These are phyloP conservation scores for Globisporangium echinulatum DNA, from an alignment of 352 stramenopile genomes.

Conservation along the genomic window DNA sequence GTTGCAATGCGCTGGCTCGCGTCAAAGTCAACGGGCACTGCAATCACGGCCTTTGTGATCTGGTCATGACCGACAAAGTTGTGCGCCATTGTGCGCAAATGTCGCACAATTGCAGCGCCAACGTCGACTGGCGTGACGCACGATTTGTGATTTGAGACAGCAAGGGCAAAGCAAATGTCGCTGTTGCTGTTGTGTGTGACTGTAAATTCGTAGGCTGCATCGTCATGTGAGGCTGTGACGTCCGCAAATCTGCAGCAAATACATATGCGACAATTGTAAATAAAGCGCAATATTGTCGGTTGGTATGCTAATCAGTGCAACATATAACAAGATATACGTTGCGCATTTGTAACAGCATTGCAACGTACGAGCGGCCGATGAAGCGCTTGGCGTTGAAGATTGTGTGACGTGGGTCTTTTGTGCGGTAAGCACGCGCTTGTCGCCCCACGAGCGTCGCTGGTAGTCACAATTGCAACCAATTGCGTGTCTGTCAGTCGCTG, in stretches of 20 bases:
- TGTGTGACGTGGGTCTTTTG: slow-evolving; percentile 47
- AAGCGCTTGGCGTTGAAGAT: slow-evolving; percentile 79
- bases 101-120: slow-evolving; percentile 31
- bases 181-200: slow-evolving; percentile 13
- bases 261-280: background rate
- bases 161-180: slow-evolving; percentile 41
- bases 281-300: background rate
- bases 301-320: too few relatives aligned
- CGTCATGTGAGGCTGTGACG: slow-evolving; percentile 15
- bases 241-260: slow-evolving; percentile 22
- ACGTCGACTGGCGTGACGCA: slow-evolving; percentile 46
- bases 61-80: slow-evolving; percentile 59
- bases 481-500: background rate
- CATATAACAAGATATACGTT: too few relatives aligned
- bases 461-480: background rate
- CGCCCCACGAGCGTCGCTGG: slow-evolving; percentile 43
- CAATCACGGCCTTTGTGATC: slow-evolving; percentile 83
- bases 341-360: too few relatives aligned
- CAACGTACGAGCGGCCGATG: slow-evolving; percentile 33
- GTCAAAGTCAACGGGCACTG: slow-evolving; percentile 89
- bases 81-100: slow-evolving; percentile 40
- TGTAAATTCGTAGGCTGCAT: slow-evolving; percentile 40
- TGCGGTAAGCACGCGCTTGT: slow-evolving; percentile 35
- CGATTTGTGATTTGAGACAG: slow-evolving; percentile 23
- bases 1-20: slow-evolving; percentile 83